A percentile compares a stretch with the other conserved stretches of the same genome.
phyloP scores from a whole-genome alignment of 2,329 filamentous ascomycete species.

The Zasmidium angulare region DNA sequence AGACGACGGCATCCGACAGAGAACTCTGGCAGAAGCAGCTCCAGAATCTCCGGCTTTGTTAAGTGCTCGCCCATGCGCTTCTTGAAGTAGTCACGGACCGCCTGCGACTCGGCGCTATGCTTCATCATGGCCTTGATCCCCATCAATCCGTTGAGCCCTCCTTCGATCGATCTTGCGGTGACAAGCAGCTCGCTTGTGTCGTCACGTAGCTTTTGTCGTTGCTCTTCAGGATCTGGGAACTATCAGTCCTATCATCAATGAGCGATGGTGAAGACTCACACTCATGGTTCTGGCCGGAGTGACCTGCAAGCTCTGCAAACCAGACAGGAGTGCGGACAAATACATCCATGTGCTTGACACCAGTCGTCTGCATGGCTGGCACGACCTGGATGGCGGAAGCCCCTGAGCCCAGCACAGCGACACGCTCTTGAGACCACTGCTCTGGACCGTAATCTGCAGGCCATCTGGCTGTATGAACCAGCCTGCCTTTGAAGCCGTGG shows the following conservation, averaged over 20 bases:
- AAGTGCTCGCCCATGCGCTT: conserved; percentile 6
- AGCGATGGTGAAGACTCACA: neutral
- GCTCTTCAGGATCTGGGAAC: conserved; percentile 43
- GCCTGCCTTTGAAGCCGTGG: conserved; percentile 41
- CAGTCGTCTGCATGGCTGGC: conserved; percentile 45
- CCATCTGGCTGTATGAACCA: conserved; percentile 45
- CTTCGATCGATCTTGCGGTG: conserved; percentile 7
- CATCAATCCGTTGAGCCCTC: conserved; percentile 7
- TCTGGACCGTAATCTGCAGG: conserved; percentile 26
- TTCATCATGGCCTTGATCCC: conserved; percentile 15
- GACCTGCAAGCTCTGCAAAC: conserved; percentile 16
- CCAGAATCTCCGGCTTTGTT: neutral
- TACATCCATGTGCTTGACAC: conserved; percentile 44
- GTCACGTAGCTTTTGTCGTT: conserved; percentile 43
- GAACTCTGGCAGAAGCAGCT: conserved; percentile 1
- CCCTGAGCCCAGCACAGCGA: conserved; percentile 3
- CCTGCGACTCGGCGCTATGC: neutral
- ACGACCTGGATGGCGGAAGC: conserved; percentile 36
- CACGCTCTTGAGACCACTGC: conserved; percentile 25
- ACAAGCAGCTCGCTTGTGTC: conserved; percentile 4
- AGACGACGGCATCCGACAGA: conserved; percentile 45
- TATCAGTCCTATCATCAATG: conserved; percentile 34
- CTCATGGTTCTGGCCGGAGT: conserved; percentile 5
- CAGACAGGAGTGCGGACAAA: conserved; percentile 43
- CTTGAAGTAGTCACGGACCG: neutral